Conservation (phyloP, 1,284 basidiomycete genomes). For the Ustanciosporium gigantosporum region DNA sequence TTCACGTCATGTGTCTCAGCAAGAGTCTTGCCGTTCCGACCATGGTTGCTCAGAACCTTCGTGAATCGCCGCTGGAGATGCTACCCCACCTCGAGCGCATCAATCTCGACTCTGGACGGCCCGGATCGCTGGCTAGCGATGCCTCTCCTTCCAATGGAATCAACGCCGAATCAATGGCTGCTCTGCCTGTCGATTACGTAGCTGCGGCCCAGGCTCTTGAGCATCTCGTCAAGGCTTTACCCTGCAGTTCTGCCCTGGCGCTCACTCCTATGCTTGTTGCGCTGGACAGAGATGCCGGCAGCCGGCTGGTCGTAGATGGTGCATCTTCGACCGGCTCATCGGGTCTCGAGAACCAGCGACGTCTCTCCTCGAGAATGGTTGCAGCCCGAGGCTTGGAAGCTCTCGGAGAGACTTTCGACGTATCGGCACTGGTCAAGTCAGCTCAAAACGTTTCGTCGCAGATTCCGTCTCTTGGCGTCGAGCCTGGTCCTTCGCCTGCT, state of each 20-base stretch:
- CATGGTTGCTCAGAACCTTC: constrained; percentile 12
- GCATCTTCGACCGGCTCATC: constrained; percentile 55
- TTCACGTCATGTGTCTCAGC: constrained; percentile 44
- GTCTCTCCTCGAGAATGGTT: constrained; percentile 70
- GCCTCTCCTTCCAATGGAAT: constrained; percentile 7
- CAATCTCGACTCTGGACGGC: constrained; percentile 58
- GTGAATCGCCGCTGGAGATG: constrained; percentile 60
- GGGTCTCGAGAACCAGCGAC: constrained; percentile 61
- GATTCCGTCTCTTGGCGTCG: constrained; percentile 31
- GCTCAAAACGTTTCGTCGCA: constrained; percentile 26
- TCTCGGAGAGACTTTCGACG: constrained; percentile 75
- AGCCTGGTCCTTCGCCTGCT: constrained; percentile 33
- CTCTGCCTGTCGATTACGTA: constrained; percentile 74
- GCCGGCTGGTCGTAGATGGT: constrained; percentile 60
- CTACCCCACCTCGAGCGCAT: constrained; percentile 65
- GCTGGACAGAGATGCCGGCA: constrained; percentile 68
- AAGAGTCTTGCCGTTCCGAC: constrained; percentile 43
- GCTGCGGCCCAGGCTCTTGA: constrained; percentile 74
- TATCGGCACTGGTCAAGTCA: constrained; percentile 9
- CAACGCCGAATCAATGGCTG: constrained; percentile 41
- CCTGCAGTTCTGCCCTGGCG: constrained; percentile 74
- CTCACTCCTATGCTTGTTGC: constrained; percentile 84
- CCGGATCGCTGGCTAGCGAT: constrained; percentile 19
- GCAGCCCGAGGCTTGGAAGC: constrained; percentile 70
- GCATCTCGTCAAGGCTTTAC: constrained; percentile 71